A percentile compares a stretch with the other conserved stretches of the same genome.
phyloP scores from a whole-genome alignment of 2,329 filamentous ascomycete species.

The Pyrenochaeta sp. region DNA sequence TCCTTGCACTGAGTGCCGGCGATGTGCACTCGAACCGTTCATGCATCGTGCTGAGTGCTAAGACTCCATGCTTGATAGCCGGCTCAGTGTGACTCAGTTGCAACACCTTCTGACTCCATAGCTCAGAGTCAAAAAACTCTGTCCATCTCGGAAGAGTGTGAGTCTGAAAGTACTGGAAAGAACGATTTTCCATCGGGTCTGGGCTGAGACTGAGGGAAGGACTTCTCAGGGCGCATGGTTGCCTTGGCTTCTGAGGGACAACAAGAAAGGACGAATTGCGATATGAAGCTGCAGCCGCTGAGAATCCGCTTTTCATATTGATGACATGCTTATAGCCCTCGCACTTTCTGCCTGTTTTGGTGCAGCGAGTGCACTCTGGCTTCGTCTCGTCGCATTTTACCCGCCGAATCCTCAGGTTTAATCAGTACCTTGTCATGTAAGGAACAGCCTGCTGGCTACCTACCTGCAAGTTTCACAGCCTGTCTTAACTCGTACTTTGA shows the following conservation, averaged over 20 bases:
- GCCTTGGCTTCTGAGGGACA: constrained; percentile 26
- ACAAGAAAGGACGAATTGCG: constrained; percentile 38
- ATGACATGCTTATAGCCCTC: constrained; percentile 45
- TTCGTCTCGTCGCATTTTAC: constrained; percentile 50
- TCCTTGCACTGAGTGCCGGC: constrained; percentile 18
- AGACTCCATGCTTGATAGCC: constrained; percentile 41
- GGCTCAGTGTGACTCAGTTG: constrained; percentile 38
- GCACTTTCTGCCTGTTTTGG: constrained; percentile 48
- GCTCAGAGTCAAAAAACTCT: constrained; percentile 44
- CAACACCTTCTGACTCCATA: constrained; percentile 38
- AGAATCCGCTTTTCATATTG: constrained; percentile 13
- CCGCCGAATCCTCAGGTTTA: constrained; percentile 33
- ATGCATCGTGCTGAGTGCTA: constrained; percentile 40
- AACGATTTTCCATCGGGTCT: constrained; percentile 34
- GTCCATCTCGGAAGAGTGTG: constrained; percentile 41
- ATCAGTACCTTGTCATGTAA: constrained; percentile 10
- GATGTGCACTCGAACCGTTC: constrained; percentile 32
- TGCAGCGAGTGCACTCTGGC: constrained; percentile 45
- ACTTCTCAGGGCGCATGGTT: constrained; percentile 19
- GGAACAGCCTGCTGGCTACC: not conserved
- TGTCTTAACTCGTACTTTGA: constrained; percentile 40
- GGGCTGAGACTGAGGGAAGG: constrained; percentile 30
- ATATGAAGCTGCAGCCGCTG: constrained; percentile 30
- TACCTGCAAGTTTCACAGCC: constrained; percentile 44
- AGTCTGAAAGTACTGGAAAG: constrained; percentile 38